phyloP scores from a whole-genome alignment of 2,329 filamentous ascomycete species.

The Colletotrichum paranaense region DNA sequence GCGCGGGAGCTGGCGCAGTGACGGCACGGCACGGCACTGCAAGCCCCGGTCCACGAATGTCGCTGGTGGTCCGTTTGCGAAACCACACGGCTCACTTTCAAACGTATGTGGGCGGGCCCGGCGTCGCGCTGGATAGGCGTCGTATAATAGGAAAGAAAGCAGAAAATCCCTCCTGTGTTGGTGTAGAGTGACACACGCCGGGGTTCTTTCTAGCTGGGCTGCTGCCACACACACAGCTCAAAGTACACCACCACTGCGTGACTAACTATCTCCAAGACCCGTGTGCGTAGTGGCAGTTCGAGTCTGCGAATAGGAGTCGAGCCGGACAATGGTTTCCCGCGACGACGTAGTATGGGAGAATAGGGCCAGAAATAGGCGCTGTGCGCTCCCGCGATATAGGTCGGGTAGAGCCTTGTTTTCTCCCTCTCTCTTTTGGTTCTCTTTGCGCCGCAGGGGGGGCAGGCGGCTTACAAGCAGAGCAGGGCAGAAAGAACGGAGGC shows the following conservation, averaged over 20 bases:
- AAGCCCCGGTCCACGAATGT: constrained; percentile 41
- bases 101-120: constrained; percentile 16
- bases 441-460: constrained; percentile 18
- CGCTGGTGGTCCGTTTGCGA: constrained; percentile 27
- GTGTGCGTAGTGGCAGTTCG: constrained; percentile 36
- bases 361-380: constrained; percentile 14
- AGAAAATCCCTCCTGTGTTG: constrained; percentile 26
- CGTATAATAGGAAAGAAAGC: constrained; percentile 27
- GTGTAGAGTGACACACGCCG: constrained; percentile 29
- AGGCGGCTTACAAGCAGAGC: constrained; percentile 5
- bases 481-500: not conserved
- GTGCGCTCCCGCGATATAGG: constrained; percentile 22
- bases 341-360: not conserved
- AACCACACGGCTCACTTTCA: constrained; percentile 33
- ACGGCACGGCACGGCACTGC: constrained; percentile 48
- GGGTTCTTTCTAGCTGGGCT: constrained; percentile 15
- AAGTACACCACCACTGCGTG: constrained; percentile 10
- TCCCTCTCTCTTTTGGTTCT: constrained; percentile 14
- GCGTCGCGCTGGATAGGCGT: constrained; percentile 25
- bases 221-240: constrained; percentile 17
- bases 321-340: constrained; percentile 16
- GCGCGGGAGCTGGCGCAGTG: constrained; percentile 36
- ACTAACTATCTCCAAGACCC: constrained; percentile 34
- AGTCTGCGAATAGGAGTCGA: constrained; percentile 22
- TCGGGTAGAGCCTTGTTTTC: constrained; percentile 15